Conservation (phyloP, 1,284 basidiomycete genomes). For the Bondarzewia mesenterica region DNA sequence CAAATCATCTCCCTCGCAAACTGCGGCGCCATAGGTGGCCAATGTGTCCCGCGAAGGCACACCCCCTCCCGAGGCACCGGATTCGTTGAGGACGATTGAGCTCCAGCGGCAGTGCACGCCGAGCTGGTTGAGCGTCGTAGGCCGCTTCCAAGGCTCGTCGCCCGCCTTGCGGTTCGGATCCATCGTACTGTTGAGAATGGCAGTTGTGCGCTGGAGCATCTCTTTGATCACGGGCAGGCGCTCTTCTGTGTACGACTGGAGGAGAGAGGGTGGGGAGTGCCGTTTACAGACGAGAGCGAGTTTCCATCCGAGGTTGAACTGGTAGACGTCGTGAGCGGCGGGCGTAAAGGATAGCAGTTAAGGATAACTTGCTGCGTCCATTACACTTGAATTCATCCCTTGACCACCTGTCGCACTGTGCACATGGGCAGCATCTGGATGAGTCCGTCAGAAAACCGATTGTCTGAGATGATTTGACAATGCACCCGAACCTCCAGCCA, state of each 20-base stretch:
- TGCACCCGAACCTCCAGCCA: conserved; percentile 27
- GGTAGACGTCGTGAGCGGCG: neutral
- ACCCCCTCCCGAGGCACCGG: neutral
- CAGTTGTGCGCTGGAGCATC: conserved; percentile 15
- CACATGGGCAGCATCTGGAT: conserved; percentile 12
- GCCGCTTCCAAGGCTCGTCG: conserved; percentile 3
- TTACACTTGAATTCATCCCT: conserved; percentile 13
- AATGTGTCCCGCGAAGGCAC: neutral
- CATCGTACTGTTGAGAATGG: conserved; percentile 1
- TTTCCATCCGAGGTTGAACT: conserved; percentile 22
- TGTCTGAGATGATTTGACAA: neutral
- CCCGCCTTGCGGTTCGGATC: conserved; percentile 1
- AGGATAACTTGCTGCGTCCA: conserved; percentile 10
- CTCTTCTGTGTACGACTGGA: conserved; percentile 17
- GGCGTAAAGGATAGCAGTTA: neutral
- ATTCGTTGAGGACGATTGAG: conserved; percentile 13
- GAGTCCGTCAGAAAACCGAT: neutral
- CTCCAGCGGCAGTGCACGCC: conserved; percentile 17
- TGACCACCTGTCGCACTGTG: conserved; percentile 14
- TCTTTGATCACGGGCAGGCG: conserved; percentile 18
- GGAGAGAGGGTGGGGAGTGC: conserved; percentile 10
- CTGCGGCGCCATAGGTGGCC: neutral
- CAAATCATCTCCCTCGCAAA: neutral
- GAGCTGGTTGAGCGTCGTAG: conserved; percentile 11
- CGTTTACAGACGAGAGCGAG: conserved; percentile 16